These are phyloP conservation scores for Primulina eburnea DNA, from an alignment of 257 asterid genomes.

Conservation along the genomic window DNA sequence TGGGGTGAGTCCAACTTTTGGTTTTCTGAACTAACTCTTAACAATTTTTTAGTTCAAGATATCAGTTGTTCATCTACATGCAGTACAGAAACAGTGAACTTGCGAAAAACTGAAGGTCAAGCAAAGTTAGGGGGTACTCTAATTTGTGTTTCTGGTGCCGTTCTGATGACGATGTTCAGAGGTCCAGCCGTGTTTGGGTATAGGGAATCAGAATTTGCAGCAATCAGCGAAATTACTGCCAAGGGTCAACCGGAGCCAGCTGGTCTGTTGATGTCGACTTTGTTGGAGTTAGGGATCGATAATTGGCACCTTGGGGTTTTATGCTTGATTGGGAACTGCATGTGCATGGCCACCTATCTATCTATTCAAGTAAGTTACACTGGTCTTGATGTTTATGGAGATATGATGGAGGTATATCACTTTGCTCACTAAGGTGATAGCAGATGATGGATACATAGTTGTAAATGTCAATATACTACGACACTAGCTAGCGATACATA, in stretches of 20 bases:
- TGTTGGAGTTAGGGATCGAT: slow-evolving; percentile 64
- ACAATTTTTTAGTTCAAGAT: slow-evolving; percentile 13
- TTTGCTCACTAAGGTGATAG: not conserved
- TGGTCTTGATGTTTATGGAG: slow-evolving; percentile 9
- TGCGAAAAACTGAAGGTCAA: slow-evolving; percentile 74
- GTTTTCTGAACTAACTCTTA: not conserved
- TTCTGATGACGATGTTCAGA: slow-evolving; percentile 79
- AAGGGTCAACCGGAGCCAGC: slow-evolving; percentile 81
- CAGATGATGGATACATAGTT: not conserved
- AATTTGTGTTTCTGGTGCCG: slow-evolving; percentile 84
- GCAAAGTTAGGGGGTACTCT: slow-evolving; percentile 88
- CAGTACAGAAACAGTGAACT: slow-evolving; percentile 87
- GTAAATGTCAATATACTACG: not conserved
- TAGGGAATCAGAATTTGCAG: slow-evolving; percentile 52
- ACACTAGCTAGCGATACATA: not conserved
- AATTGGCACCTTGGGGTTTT: slow-evolving; percentile 87
- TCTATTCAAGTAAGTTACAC: slow-evolving; percentile 70
- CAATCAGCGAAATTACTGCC: slow-evolving; percentile 64
- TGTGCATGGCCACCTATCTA: slow-evolving; percentile 85
- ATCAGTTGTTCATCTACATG: slow-evolving; percentile 42
- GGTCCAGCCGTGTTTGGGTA: slow-evolving; percentile 83
- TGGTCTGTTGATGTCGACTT: slow-evolving; percentile 67
- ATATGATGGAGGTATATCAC: slow-evolving; percentile 1
- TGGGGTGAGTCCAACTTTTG: slow-evolving; percentile 70
- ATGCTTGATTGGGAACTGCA: slow-evolving; percentile 90